phyloP scores from a whole-genome alignment of 164 flowering plant genomes.

The Stephania cephalantha region DNA sequence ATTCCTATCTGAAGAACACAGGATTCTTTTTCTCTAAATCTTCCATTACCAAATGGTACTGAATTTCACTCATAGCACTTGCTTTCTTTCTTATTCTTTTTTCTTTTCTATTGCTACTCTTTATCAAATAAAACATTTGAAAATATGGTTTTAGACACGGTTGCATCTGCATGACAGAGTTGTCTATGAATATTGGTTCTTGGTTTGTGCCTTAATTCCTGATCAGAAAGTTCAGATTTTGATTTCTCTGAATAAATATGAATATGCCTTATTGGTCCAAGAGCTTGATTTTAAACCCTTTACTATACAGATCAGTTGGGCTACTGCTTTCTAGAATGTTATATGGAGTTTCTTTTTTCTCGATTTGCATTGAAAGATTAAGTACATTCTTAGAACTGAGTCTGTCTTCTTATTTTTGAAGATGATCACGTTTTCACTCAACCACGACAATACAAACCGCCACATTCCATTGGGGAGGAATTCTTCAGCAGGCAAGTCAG shows the following conservation, averaged over 20 bases:
- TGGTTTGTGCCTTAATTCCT: background rate
- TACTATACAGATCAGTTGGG: background rate
- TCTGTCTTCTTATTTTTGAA: constrained; percentile 17
- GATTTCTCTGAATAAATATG: background rate
- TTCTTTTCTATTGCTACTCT: no score
- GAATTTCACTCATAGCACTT: no score
- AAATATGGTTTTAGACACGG: background rate
- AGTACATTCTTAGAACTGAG: constrained; percentile 3
- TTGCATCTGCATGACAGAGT: background rate
- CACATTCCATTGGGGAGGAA: constrained; percentile 44
- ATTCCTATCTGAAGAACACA: no score
- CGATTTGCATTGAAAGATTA: background rate
- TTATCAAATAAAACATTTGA: background rate
- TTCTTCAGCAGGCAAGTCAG: constrained; percentile 53
- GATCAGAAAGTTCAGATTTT: no score
- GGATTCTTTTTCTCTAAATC: no score
- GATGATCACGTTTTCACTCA: constrained; percentile 41
- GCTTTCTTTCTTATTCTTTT: no score
- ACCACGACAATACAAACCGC: constrained; percentile 42
- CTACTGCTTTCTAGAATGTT: background rate
- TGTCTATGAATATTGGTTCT: background rate
- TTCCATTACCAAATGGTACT: no score
- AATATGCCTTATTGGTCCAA: background rate
- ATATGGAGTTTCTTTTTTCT: background rate
- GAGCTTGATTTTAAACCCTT: background rate